Conservation (phyloP, 257 asterid species). For the Misopates orontium region DNA sequence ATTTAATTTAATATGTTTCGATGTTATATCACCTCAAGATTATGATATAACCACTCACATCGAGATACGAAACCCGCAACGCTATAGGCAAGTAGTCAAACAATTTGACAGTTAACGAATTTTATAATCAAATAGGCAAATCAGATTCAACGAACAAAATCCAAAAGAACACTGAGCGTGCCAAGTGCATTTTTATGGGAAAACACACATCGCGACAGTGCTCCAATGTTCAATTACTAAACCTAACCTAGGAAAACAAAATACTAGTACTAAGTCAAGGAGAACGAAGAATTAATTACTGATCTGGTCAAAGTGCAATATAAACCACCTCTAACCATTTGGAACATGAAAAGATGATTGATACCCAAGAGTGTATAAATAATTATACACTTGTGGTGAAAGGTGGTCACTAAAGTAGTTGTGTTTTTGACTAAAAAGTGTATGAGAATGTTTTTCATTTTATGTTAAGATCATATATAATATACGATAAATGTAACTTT, state of each 20-base stretch:
- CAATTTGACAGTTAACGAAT: neutral
- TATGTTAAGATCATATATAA: too few relatives aligned
- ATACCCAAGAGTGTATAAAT: neutral
- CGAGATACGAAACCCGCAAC: conserved; percentile 21
- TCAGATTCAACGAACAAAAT: conserved; percentile 25
- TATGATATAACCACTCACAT: conserved; percentile 21
- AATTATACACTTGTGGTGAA: too few relatives aligned
- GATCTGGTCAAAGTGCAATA: neutral
- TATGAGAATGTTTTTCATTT: too few relatives aligned
- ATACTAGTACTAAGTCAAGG: neutral
- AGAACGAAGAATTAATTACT: neutral
- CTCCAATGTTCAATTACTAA: conserved; percentile 9
- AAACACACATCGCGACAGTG: neutral
- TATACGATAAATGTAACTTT: too few relatives aligned
- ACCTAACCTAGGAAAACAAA: neutral
- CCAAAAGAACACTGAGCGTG: conserved; percentile 12
- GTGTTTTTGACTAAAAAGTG: too few relatives aligned
- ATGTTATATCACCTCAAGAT: conserved; percentile 16
- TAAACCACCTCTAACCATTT: neutral
- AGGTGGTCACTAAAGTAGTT: too few relatives aligned
- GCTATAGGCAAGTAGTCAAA: conserved; percentile 13
- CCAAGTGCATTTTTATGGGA: conserved; percentile 4
- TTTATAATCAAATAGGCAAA: neutral
- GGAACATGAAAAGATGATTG: neutral
- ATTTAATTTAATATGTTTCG: neutral